These are phyloP conservation scores for Blastobotrys peoriensis DNA, from an alignment of 805 yeast species.

Conservation along the genomic window DNA sequence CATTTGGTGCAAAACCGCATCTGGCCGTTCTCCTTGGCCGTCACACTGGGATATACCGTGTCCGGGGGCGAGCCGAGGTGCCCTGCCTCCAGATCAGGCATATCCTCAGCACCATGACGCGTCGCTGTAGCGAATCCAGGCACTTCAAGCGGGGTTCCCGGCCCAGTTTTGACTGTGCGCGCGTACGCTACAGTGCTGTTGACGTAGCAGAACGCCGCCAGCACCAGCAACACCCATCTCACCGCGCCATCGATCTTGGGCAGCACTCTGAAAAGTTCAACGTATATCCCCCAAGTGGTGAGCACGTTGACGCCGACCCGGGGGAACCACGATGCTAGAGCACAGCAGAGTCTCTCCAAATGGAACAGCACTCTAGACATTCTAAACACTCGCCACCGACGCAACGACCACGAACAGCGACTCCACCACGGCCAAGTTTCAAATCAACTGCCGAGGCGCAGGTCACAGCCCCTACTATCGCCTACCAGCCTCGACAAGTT, in stretches of 20 bases:
- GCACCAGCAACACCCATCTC: constrained; percentile 10
- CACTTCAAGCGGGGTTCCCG: constrained; percentile 31
- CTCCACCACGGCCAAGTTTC: no score
- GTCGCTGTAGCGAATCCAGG: constrained; percentile 6
- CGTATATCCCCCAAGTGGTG: constrained; percentile 29
- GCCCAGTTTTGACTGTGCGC: constrained; percentile 25
- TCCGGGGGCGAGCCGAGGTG: constrained; percentile 23
- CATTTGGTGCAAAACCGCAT: constrained; percentile 37
- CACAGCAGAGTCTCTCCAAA: constrained; percentile 20
- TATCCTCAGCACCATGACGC: constrained; percentile 1
- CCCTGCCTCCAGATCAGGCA: constrained; percentile 24
- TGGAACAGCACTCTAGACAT: constrained; percentile 9
- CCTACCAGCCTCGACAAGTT: no score
- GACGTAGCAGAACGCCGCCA: constrained; percentile 20
- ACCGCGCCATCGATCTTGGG: constrained; percentile 8
- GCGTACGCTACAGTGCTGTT: constrained; percentile 24
- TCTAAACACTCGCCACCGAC: background rate
- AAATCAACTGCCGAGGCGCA: no score
- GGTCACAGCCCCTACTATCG: no score
- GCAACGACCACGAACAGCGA: no score
- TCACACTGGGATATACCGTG: constrained; percentile 25
- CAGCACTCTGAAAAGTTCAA: constrained; percentile 19
- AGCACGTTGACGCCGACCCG: constrained; percentile 25
- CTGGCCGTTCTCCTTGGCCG: constrained; percentile 38
- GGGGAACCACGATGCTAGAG: constrained; percentile 27